phyloP scores from a whole-genome alignment of 1,139 yeast species.

The Diutina pseudorugosa region DNA sequence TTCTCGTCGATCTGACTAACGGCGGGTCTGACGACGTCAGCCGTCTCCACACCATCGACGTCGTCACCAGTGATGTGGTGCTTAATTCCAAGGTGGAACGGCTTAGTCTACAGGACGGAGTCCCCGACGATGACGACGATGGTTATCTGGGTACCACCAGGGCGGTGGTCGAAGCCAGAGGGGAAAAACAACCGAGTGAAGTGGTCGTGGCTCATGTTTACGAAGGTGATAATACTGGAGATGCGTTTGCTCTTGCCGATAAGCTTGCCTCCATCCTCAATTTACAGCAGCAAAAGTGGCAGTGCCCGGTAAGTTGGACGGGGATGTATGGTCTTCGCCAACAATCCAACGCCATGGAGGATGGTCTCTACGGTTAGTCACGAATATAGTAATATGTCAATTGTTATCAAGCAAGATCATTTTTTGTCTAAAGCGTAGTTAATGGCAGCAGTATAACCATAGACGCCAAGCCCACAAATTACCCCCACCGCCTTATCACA shows the following conservation, averaged over 20 bases:
- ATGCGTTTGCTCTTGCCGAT: constrained; percentile 48
- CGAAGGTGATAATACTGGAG: constrained; percentile 81
- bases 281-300: constrained; percentile 17
- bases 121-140: not conserved
- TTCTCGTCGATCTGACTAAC: constrained; percentile 64
- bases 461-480: constrained; percentile 35
- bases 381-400: not conserved
- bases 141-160: not conserved
- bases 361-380: constrained; percentile 57
- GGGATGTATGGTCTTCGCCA: constrained; percentile 73
- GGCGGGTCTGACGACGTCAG: constrained; percentile 37
- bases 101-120: not conserved
- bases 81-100: constrained; percentile 5
- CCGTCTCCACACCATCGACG: constrained; percentile 12
- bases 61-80: constrained; percentile 7
- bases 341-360: constrained; percentile 58
- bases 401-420: not conserved
- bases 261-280: constrained; percentile 13
- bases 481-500: constrained; percentile 38
- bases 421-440: constrained; percentile 32
- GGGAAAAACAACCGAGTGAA: not conserved
- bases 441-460: constrained; percentile 36
- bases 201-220: constrained; percentile 38
- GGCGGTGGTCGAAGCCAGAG: not conserved
- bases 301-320: constrained; percentile 66